A percentile compares a stretch with the other conserved stretches of the same genome.
Conservation (phyloP, 192 early-diverging fungal species). For the Backusella luteola region DNA sequence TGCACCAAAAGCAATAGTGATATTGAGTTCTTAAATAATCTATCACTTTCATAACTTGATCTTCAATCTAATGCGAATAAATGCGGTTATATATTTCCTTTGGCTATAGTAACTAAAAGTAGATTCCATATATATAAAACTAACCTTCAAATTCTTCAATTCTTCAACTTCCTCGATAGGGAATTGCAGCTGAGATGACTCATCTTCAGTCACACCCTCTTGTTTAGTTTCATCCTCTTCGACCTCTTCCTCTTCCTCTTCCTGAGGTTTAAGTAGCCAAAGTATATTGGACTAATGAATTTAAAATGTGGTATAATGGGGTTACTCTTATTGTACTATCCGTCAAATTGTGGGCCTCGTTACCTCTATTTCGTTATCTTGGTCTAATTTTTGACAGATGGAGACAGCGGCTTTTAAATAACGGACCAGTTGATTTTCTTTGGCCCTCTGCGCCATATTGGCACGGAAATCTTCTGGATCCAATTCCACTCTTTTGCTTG, state of each 20-base stretch:
- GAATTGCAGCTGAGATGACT: background rate
- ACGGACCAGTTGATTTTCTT: constrained; percentile 33
- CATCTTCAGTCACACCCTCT: background rate
- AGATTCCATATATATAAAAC: background rate
- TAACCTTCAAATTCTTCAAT: constrained; percentile 9
- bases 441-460: constrained; percentile 27
- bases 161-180: constrained; percentile 10
- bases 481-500: constrained; percentile 18
- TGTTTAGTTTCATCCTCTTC: background rate
- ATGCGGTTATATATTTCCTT: background rate
- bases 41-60: constrained; percentile 49
- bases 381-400: constrained; percentile 43
- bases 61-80: constrained; percentile 30
- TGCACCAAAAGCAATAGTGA: constrained; percentile 72
- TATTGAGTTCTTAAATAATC: constrained; percentile 52
- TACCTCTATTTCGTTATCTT: constrained; percentile 15
- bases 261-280: background rate
- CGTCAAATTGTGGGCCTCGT: background rate
- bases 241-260: constrained; percentile 33
- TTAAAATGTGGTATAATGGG: background rate
- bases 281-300: constrained; percentile 17
- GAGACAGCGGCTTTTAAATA: constrained; percentile 36
- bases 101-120: too few species aligned
- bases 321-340: background rate
- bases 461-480: constrained; percentile 43